phyloP scores from a whole-genome alignment of 129 eudicot species.

The Lactuca saligna region DNA sequence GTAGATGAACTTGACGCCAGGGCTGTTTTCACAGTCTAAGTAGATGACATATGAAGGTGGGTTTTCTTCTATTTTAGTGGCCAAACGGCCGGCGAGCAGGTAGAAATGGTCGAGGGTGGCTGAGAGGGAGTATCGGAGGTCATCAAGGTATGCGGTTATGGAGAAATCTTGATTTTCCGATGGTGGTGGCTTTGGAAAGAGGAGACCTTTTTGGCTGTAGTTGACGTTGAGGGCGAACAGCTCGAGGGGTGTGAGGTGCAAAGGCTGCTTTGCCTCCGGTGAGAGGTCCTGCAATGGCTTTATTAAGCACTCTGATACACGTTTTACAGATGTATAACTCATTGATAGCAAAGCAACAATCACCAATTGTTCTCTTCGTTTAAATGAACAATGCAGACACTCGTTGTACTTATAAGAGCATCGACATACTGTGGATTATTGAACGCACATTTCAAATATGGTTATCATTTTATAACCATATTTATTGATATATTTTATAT shows the following conservation, averaged over 20 bases:
- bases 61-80: slow-evolving; percentile 32
- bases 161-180: slow-evolving; percentile 23
- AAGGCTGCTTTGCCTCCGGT: slow-evolving; percentile 35
- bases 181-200: slow-evolving; percentile 35
- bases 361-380: too few species aligned
- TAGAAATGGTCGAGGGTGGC: slow-evolving; percentile 44
- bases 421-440: too few species aligned
- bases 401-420: too few species aligned
- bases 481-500: too few species aligned
- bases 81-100: slow-evolving; percentile 50
- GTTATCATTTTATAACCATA: too few species aligned
- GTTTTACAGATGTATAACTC: neutral
- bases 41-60: slow-evolving; percentile 35
- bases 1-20: slow-evolving; percentile 43
- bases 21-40: slow-evolving; percentile 37
- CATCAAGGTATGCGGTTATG: slow-evolving; percentile 22
- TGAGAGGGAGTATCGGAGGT: slow-evolving; percentile 44
- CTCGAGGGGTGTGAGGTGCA: slow-evolving; percentile 43
- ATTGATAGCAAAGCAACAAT: too few species aligned
- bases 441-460: too few species aligned
- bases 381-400: too few species aligned
- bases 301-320: slow-evolving; percentile 16
- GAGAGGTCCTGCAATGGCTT: slow-evolving; percentile 27
- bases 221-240: slow-evolving; percentile 29
- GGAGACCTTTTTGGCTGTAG: slow-evolving; percentile 56